Evolutionary conservation across 1,284 basidiomycete species (phyloP).

Genomic region (Ustilago esculenta): DNA sequence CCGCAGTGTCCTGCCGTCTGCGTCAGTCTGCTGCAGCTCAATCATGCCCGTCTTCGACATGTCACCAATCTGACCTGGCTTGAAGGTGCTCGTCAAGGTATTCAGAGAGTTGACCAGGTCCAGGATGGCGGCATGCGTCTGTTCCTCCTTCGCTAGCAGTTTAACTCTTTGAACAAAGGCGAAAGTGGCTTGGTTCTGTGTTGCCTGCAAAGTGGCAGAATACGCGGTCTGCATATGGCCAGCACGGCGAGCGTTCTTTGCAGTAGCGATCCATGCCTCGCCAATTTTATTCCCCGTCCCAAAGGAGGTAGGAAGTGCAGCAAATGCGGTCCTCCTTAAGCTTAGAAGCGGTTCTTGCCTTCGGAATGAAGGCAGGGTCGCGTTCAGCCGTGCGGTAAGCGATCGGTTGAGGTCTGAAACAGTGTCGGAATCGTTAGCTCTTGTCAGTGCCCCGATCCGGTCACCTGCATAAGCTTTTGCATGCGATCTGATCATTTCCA

Average conservation of each 20-base stretch:
- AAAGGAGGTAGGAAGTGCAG: slow-evolving; percentile 53
- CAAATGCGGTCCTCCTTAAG: slow-evolving; percentile 86
- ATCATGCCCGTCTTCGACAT: slow-evolving; percentile 17
- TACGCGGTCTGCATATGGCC: slow-evolving; percentile 97
- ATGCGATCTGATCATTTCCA: slow-evolving; percentile 74
- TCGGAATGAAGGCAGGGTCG: slow-evolving; percentile 89
- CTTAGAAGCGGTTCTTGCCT: slow-evolving; percentile 88
- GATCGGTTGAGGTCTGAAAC: slow-evolving; percentile 52
- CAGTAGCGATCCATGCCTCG: slow-evolving; percentile 81
- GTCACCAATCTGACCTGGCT: slow-evolving; percentile 21
- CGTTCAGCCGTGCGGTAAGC: slow-evolving; percentile 76
- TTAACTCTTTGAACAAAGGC: slow-evolving; percentile 93
- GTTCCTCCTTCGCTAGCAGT: slow-evolving; percentile 81
- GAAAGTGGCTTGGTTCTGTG: slow-evolving; percentile 78
- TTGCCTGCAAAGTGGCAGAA: slow-evolving; percentile 90
- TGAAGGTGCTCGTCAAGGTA: slow-evolving; percentile 27
- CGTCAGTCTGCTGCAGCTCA: slow-evolving; percentile 31
- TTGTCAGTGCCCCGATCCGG: slow-evolving; percentile 60
- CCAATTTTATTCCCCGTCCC: slow-evolving; percentile 68
- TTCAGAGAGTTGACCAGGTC: slow-evolving; percentile 83
- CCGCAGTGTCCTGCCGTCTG: slow-evolving; percentile 15
- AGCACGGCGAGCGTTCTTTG: slow-evolving; percentile 93
- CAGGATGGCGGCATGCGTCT: slow-evolving; percentile 85
- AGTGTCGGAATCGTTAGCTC: slow-evolving; percentile 64
- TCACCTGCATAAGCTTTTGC: slow-evolving; percentile 17